Base-by-base conservation (phyloP, 2,329 filamentous ascomycete genomes). In the Pseudocercospora vitis region DNA sequence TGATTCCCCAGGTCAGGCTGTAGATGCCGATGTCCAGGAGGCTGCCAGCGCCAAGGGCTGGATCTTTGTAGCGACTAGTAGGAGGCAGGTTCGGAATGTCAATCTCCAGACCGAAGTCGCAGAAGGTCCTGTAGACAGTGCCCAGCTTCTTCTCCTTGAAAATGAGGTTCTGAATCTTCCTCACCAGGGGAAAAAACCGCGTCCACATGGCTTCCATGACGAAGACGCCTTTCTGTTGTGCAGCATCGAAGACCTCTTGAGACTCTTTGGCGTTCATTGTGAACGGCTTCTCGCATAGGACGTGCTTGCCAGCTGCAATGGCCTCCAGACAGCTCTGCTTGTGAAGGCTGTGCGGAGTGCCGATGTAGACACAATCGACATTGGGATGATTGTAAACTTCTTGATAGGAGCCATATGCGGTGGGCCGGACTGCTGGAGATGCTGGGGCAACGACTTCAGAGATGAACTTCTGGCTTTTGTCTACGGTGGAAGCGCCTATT, bases 161-260 rank as follows among this genome's bases (percentile, higher is more conserved):
- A 0, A 78, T 50, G 0, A 74, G 35, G 8, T 63, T 61, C 39
- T 68, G 67, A 0, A 78, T 52, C 4, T 66, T 63, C 29, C 60
- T 63, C 2, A 73, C 64, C 2, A 78, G 58, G 0, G 76, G 73
- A 14, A 68, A 73, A 63, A 73, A 73, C 8, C 75, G 71, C 2
- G 72, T 72, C 76, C 75, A 77, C 71, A 77, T 72, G 8, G 74
- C 76, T 58, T 78, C 76, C 65, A 74, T 73, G 19, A 78, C 58
- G 50, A 73, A 78, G 2, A 78, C 70, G 7, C 71, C 70, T 52
- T 73, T 73, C 23, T 58, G 52, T 52, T 68, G 64, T 0, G 76
- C 76, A 0, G 72, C 71, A 0, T 59, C 67, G 11, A 76, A 69
- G 2, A 78, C 71, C 35, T 74, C 70, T 21, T 57, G 65, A 0